Evolutionary conservation across 2,329 filamentous ascomycete species (phyloP), one percentile per base, ranked within the genome.

Genomic region (Diplodia sapinea): DNA sequence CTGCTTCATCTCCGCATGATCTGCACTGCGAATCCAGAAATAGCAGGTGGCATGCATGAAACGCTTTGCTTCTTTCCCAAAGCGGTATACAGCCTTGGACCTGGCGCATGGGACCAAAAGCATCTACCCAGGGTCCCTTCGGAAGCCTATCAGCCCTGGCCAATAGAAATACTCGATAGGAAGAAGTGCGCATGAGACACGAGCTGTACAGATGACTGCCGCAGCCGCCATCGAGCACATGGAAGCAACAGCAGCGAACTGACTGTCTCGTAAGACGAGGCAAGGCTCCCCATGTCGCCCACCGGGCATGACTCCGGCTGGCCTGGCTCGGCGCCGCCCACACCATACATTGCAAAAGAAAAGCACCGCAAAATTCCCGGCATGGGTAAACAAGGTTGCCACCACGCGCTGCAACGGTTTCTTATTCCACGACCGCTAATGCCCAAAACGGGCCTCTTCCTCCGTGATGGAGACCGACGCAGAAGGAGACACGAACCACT

Each of bases 331-430:
- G 40, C 38, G 9, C 12, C 4, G 5, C 26, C 17, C 40, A 49
- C n/a, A 8, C 40, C 17, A 47, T 11, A 20, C 17, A n/a, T 3
- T 38, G 7, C 33, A 33, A 36, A 36, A 47, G 43, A 62, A 33
- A 63, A 38, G 59, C 29, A 38, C 59, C 31, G 59, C 59, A 11
- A 36, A 23, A 51, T 43, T 51, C n/a, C n/a, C 59, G 43, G 43
- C 26, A 4, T 5, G n/a, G 17, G 40, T 17, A 23, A 29, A 8
- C 23, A 61, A 49, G 56, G 43, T 40, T 63, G 59, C 15, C 47
- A 51, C 43, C 43, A 23, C 59, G n/a, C 43, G 59, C 59, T 63
- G 59, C 59, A 63, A 38, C 59, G 9, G 12, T 38, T 20, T 38
- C 59, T 36, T 9, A 31, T 13, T 13, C 12, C 17, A 31, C 11